Base-by-base conservation (phyloP, 225 moss, liverwort and hornwort species). In the Pseudisothecium myosuroides region DNA sequence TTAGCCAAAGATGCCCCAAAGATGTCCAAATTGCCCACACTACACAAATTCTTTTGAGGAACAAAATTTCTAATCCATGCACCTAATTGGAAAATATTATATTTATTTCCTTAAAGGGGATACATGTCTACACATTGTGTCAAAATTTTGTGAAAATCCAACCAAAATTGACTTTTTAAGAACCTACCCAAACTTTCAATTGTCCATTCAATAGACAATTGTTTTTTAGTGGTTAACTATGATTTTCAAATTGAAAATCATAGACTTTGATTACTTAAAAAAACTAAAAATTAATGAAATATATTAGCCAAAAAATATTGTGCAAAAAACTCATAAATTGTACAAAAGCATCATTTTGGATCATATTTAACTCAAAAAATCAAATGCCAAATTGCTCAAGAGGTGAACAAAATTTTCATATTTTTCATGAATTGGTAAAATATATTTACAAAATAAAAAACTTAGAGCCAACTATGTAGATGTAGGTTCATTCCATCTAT, bases 11-110 rank as follows among this genome's bases (percentile, higher is more conserved):
- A n/a, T n/a, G 12, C 1, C 4, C 37, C 1, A 21, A n/a, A 36
- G 19, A 37, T 37, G 11, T 2, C 4, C 13, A 4, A 23, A 39
- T n/a, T n/a, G 4, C 22, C 1, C 4, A 4, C 2, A 13, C 0
- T 68, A 2, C n/a, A 20, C 22, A 69, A 39, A 69, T n/a, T 4
- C 4, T 61, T 39, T 4, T 39, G 1, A 0, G 14, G 8, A 69
- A 14, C 2, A 41, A 24, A 69, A 14, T 2, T 69, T 69, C 39
- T 69, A 4, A 24, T 39, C 0, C 0, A 8, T 0, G 39, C 5
- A 69, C 4, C 1, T 1, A 0, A 68, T 6, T 2, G 0, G 4
- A 17, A 14, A 23, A 13, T n/a, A n/a, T n/a, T n/a, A n/a, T n/a
- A n/a, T n/a, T n/a, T 14, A 14, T 41, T 69, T 2, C 8, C 5